These are phyloP conservation scores for Pichia sp. DNA, from an alignment of 1,139 yeast genomes.

Conservation along the genomic window DNA sequence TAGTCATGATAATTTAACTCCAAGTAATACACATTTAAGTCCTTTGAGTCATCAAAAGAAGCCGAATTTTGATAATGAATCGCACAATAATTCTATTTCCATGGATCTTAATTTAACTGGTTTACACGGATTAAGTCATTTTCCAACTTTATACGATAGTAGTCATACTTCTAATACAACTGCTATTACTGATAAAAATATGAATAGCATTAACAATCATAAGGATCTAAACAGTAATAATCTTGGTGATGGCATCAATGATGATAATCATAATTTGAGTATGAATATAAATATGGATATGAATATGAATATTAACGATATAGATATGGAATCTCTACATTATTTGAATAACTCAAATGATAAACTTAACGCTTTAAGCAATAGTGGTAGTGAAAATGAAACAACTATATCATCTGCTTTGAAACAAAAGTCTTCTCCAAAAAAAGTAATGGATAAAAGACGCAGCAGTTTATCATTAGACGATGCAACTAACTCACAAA, in stretches of 20 bases:
- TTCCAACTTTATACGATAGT: not conserved
- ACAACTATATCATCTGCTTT: not conserved
- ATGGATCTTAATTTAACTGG: not conserved
- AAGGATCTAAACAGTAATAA: not conserved
- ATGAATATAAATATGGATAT: not conserved
- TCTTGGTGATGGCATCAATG: not conserved
- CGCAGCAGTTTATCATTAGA: constrained; percentile 5
- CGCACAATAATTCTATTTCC: not conserved
- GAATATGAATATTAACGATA: not conserved
- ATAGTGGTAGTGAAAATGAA: not conserved
- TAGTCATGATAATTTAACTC: not conserved
- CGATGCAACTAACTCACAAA: constrained; percentile 19
- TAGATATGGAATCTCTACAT: not conserved
- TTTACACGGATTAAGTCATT: not conserved
- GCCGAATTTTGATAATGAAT: not conserved
- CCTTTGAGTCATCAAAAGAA: not conserved
- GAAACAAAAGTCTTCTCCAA: constrained; percentile 11
- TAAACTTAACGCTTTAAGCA: not conserved
- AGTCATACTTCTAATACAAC: not conserved
- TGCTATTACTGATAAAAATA: not conserved
- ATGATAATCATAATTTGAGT: constrained; percentile 1
- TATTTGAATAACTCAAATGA: not conserved
- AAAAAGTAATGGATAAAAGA: constrained; percentile 9
- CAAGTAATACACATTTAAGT: not conserved
- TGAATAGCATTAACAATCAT: not conserved